Evolutionary conservation across 768 basidiomycete genomes (phyloP), one percentile per base, ranked within the genome.

Genomic region (Gloeophyllum trabeum): DNA sequence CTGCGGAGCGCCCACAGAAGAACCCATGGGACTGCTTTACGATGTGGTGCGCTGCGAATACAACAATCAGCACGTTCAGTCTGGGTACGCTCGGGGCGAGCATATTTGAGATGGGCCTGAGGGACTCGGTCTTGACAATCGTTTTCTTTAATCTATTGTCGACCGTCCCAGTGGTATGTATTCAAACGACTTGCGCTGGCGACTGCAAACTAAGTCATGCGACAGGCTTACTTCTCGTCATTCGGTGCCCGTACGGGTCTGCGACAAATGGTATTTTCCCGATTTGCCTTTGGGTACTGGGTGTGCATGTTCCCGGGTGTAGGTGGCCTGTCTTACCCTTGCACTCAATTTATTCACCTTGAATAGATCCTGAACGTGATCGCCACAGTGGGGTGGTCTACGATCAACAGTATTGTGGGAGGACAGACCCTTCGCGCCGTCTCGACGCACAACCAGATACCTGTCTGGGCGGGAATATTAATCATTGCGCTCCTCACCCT

Each of bases 211-310:
- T 10, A 7, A 10, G 36, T 37, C 12, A 7, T 21, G 7, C 7
- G 10, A 10, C 20, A 10, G 10, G 60, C 62, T n/a, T 51, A 57
- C 42, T 62, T 64, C 54, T 59, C 61, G 13, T 50, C 49, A 37
- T 66, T 64, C 49, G 67, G 66, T 30, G 59, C 61, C 25, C 53
- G 55, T 46, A 75, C 71, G 1, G 75, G 74, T 7, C 55, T 76
- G 19, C 61, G 74, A 4, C 75, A 72, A 0, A 76, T 76, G 71
- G 57, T 74, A 34, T 71, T 71, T 39, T 55, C 64, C 3, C 61
- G 73, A 2, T 74, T 62, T 45, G 67, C 64, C 46, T 65, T 64
- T 2, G 75, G 73, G 2, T 75, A 69, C 45, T 56, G 39, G 26
- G 6, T 24, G 10, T 32, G 28, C 28, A 32, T 32, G 28, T 32